Evolutionary conservation across 176 grass and related monocot genomes (phyloP), one percentile per base, ranked within the genome.

Genomic region (Bolboschoenus planiculmis): DNA sequence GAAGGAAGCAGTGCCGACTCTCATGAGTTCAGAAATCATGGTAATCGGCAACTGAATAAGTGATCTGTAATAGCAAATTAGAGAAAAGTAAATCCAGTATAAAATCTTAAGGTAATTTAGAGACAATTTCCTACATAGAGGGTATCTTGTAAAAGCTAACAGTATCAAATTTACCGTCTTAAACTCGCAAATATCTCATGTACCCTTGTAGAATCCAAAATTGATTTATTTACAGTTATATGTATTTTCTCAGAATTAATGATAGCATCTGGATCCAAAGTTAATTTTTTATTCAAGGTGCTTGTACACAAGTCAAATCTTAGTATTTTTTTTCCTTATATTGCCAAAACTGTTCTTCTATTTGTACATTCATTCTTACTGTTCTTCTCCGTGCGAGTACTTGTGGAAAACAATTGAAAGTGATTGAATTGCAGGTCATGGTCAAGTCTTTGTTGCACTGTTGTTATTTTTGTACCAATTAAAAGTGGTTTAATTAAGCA

Each of bases 21-120:
- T 82, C 57, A 82, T 63, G 80, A 64, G 66, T 82, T 82, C 59
- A 47, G 37, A 63, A 82, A 82, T 82, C 80, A 31, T 10, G 80
- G 80, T 82, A 82, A 65, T 64, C 33, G 16, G 46, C 46, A 53
- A 18, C 5, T 10, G 0, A 51, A 20, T 76, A 29, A 50, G 24
- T 50, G 44, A 18, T 76, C 31, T 31, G 27, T 18, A 30, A 7
- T 50, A 16, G 13, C 24, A 50, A 75, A 50, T 48, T 70, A 40
- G 23, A 14, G 29, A 46, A 47, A 47, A 16, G 5, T 47, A 74
- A 16, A 35, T 29, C 43, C 20, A 10, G 11, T 74, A 29, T 48
- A 48, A 47, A 40, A 74, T 13, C 23, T 29, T 14, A 1, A 6
- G 21, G 10, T 39, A 74, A 74, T 29, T 24, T 2, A 48, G 39